Conservation (phyloP, 2,329 filamentous ascomycete genomes). For the Aspergillus sp. region DNA sequence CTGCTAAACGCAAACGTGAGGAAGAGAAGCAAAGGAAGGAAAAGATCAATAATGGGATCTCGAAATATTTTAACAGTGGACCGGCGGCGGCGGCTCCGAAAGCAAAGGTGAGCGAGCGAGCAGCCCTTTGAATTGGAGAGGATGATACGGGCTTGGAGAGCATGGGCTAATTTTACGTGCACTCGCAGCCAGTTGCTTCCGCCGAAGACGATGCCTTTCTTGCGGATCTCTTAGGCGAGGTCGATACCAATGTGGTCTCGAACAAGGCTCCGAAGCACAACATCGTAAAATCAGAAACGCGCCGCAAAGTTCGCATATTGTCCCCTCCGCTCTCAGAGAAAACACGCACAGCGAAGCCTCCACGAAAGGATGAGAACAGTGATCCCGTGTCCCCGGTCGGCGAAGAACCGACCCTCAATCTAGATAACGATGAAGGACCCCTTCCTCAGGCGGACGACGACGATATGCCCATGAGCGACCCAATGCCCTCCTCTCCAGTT, state of each 20-base stretch:
- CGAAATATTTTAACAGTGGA: slow-evolving; percentile 88
- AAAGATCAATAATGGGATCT: slow-evolving; percentile 87
- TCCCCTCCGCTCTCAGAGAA: slow-evolving; percentile 68
- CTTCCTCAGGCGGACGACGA: slow-evolving; percentile 64
- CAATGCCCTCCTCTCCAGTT: slow-evolving; percentile 81
- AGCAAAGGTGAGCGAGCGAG: slow-evolving; percentile 65
- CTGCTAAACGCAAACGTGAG: slow-evolving; percentile 79
- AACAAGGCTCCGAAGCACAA: slow-evolving; percentile 57
- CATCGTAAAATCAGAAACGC: slow-evolving; percentile 69
- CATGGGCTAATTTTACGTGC: slow-evolving; percentile 18
- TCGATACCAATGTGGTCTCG: slow-evolving; percentile 73
- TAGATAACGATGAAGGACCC: slow-evolving; percentile 59
- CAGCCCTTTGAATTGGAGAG: not conserved
- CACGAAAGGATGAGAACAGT: slow-evolving; percentile 43
- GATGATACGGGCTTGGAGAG: not conserved
- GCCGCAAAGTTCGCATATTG: slow-evolving; percentile 75
- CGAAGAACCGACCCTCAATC: slow-evolving; percentile 39
- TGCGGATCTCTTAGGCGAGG: slow-evolving; percentile 77
- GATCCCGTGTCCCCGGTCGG: slow-evolving; percentile 46
- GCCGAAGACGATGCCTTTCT: slow-evolving; percentile 90
- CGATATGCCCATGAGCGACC: slow-evolving; percentile 80
- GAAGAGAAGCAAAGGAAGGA: slow-evolving; percentile 83
- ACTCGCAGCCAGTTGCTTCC: slow-evolving; percentile 66
- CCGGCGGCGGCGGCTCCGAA: slow-evolving; percentile 64
- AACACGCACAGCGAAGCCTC: slow-evolving; percentile 54